Conservation (phyloP, 805 yeast species). For the Ogataea trehaloabstinens region DNA sequence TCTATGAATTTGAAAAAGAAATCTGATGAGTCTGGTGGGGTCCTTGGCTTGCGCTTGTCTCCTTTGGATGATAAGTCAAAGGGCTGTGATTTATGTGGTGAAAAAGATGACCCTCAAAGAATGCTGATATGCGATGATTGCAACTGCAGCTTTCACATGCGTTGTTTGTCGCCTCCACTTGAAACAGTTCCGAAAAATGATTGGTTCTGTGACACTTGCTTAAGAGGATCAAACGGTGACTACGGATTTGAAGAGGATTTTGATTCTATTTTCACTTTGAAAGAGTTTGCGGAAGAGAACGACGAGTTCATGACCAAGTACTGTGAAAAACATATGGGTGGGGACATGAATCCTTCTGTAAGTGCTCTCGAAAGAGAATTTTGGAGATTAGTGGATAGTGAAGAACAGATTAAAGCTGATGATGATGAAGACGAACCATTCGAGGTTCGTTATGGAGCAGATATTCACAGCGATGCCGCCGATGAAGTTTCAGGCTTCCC, state of each 20-base stretch:
- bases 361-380: slow-evolving; percentile 58
- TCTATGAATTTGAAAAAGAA: slow-evolving; percentile 1
- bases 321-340: slow-evolving; percentile 34
- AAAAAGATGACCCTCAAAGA: slow-evolving; percentile 40
- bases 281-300: slow-evolving; percentile 60
- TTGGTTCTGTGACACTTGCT: slow-evolving; percentile 84
- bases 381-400: slow-evolving; percentile 48
- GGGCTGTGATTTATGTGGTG: slow-evolving; percentile 43
- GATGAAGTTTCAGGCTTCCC: slow-evolving; percentile 81
- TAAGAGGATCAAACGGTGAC: slow-evolving; percentile 76
- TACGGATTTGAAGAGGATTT: slow-evolving; percentile 78
- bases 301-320: slow-evolving; percentile 44
- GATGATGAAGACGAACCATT: slow-evolving; percentile 36
- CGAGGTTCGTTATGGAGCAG: slow-evolving; percentile 81
- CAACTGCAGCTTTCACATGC: slow-evolving; percentile 62
- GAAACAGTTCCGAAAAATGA: slow-evolving; percentile 50
- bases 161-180: slow-evolving; percentile 62
- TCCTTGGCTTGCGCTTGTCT: slow-evolving; percentile 1
- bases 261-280: slow-evolving; percentile 44
- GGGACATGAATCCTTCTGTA: slow-evolving; percentile 35
- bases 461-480: slow-evolving; percentile 62
- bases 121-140: slow-evolving; percentile 74
- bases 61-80: slow-evolving; percentile 7
- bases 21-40: background rate
- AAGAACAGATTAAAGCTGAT: slow-evolving; percentile 3